Evolutionary conservation across 2,329 filamentous ascomycete species (phyloP).

Genomic region (Leptographium wingfieldii): DNA sequence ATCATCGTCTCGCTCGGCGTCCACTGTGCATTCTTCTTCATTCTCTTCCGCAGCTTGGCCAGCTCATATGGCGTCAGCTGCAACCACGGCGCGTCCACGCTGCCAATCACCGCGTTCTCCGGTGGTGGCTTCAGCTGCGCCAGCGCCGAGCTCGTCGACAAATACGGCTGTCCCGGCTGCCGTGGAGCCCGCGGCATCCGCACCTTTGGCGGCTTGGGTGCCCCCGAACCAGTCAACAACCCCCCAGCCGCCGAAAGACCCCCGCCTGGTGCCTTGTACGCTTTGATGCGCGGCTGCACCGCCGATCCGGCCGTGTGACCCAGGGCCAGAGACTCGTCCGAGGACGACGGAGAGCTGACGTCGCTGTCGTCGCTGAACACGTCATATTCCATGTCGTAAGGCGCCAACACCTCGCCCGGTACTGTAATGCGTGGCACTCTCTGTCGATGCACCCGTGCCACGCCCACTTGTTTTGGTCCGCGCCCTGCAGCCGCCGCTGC

Average conservation of each 20-base stretch:
- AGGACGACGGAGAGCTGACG: conserved; percentile 11
- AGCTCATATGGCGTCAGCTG: conserved; percentile 53
- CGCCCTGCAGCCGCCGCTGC: conserved; percentile 25
- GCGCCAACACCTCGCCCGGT: conserved; percentile 52
- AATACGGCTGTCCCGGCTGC: conserved; percentile 12
- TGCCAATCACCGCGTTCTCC: conserved; percentile 44
- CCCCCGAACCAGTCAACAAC: not conserved
- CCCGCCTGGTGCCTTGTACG: conserved; percentile 21
- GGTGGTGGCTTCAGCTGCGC: conserved; percentile 43
- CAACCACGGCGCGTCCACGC: conserved; percentile 50
- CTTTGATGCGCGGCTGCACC: conserved; percentile 33
- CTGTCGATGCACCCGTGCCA: conserved; percentile 21
- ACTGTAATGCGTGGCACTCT: conserved; percentile 48
- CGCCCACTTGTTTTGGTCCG: not conserved
- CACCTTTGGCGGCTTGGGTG: conserved; percentile 32
- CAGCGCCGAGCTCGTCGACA: conserved; percentile 27
- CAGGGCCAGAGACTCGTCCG: conserved; percentile 25
- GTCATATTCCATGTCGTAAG: conserved; percentile 52
- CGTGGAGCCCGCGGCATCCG: conserved; percentile 19
- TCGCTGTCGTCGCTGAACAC: conserved; percentile 41
- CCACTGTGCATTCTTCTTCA: conserved; percentile 89
- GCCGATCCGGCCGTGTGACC: conserved; percentile 19
- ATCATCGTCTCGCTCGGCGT: conserved; percentile 79
- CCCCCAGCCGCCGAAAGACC: not conserved
- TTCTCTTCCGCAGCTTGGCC: conserved; percentile 61